Evolutionary conservation across 495 filamentous ascomycete species (phyloP), one percentile per base, ranked within the genome.

Genomic region (Penicillium waksmanii): DNA sequence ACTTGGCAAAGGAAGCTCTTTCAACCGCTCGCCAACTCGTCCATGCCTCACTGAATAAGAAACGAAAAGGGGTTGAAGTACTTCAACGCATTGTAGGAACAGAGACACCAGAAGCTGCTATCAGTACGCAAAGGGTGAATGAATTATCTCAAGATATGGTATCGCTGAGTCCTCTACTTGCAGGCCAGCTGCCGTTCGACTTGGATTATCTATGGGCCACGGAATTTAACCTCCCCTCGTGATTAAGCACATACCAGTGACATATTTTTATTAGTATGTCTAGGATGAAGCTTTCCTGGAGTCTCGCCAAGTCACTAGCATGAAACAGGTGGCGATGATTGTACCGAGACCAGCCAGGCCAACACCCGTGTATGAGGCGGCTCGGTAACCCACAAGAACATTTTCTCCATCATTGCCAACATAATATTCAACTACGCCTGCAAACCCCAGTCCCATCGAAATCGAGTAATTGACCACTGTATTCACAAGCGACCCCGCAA

Each of bases 381-480:
- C 75, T 0, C 77, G 68, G 51, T 77, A 79, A 5, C 78, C 76
- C 36, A 64, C 62, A 46, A 80, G 52, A 3, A 58, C 47, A 49
- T 77, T 62, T 25, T 63, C 59, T 2, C 77, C 79, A 1, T 77
- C 73, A 46, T 71, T 58, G 54, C 79, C 82, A 17, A 86, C 78
- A 15, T 84, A 72, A 7, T 64, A 66, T 64, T 91, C 83, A 5
- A 89, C 78, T 1, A 84, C 89, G 1, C 85, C 87, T 0, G 86
- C 87, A 51, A 90, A 74, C 0, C 88, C 88, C 8, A 91, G 66
- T 0, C 86, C 86, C n/a, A 89, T 64, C 0, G 81, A 83, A 55
- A 91, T 87, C 46, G 75, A 80, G 59, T 90, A 91, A 57, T 90
- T 89, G 49, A 89, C 82, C 6, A 85, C 73, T 0, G 86, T 89